Evolutionary conservation across 441 rosid species (phyloP).

Genomic region (Codiaeum variegatum): DNA sequence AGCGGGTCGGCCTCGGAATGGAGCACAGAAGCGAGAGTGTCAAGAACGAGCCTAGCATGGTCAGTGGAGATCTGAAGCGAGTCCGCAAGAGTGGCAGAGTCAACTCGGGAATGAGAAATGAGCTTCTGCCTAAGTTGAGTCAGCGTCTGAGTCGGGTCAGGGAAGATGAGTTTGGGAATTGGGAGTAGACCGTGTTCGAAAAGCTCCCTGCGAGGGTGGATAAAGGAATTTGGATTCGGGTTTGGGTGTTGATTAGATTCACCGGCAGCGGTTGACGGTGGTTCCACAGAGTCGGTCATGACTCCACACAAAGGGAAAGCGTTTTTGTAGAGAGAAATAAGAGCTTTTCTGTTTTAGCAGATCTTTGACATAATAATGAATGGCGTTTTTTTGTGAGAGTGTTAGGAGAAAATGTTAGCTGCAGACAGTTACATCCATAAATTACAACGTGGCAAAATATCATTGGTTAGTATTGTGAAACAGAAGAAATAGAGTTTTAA

Average conservation of each 20-base stretch:
- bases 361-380: conserved; percentile 29
- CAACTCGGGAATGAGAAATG: conserved; percentile 47
- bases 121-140: conserved; percentile 65
- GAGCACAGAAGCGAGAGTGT: conserved; percentile 79
- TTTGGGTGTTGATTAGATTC: conserved; percentile 30
- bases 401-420: conserved; percentile 8
- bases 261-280: conserved; percentile 40
- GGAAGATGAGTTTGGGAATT: conserved; percentile 79
- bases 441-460: conserved; percentile 10
- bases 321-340: conserved; percentile 20
- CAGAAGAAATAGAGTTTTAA: not conserved
- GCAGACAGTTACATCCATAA: conserved; percentile 1
- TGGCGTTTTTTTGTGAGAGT: conserved; percentile 22
- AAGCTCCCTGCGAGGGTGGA: conserved; percentile 83
- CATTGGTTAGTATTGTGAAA: not conserved
- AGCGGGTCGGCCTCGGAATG: conserved; percentile 72
- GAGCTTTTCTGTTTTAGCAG: conserved; percentile 22
- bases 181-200: conserved; percentile 95
- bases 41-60: conserved; percentile 79
- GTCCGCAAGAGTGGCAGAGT: conserved; percentile 62
- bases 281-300: conserved; percentile 66
- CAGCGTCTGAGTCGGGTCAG: conserved; percentile 80
- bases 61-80: conserved; percentile 85
- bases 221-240: conserved; percentile 37
- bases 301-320: conserved; percentile 16